Percentiles rank a stretch among this genome's conserved stretches.
Conservation (phyloP, 768 basidiomycete species). For the Mycena venus region DNA sequence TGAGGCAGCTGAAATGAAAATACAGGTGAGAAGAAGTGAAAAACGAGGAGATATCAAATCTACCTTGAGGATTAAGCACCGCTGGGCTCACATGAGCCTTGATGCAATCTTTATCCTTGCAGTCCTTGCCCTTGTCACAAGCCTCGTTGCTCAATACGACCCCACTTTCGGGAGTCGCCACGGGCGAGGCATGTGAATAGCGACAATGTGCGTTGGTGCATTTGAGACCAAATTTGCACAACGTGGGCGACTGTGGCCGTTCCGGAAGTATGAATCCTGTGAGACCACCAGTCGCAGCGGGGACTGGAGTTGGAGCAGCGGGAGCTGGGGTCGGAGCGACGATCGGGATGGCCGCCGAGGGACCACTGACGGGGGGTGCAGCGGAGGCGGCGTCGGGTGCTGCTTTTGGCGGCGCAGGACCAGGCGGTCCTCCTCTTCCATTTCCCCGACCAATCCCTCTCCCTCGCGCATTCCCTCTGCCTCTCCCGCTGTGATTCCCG, state of each 20-base stretch:
- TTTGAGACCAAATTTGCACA: slow-evolving; percentile 94
- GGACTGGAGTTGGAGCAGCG: slow-evolving; percentile 35
- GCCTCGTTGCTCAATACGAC: slow-evolving; percentile 95
- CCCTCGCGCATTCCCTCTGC: slow-evolving; percentile 62
- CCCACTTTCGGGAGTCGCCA: slow-evolving; percentile 94
- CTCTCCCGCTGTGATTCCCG: slow-evolving; percentile 50
- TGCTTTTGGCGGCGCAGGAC: slow-evolving; percentile 43
- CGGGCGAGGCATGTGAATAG: slow-evolving; percentile 97
- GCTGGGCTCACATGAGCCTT: slow-evolving; percentile 94
- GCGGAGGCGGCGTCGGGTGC: slow-evolving; percentile 19
- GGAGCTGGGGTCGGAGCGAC: slow-evolving; percentile 45
- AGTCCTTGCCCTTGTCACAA: slow-evolving; percentile 90
- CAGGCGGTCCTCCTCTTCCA: slow-evolving; percentile 57
- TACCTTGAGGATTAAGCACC: slow-evolving; percentile 76
- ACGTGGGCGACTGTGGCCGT: slow-evolving; percentile 86
- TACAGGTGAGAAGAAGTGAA: slow-evolving; percentile 30
- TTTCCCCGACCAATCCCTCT: slow-evolving; percentile 64
- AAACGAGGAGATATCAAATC: slow-evolving; percentile 29
- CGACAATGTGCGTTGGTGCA: slow-evolving; percentile 92
- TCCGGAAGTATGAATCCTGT: slow-evolving; percentile 74
- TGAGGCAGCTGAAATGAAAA: slow-evolving; percentile 43
- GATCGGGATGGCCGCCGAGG: slow-evolving; percentile 45
- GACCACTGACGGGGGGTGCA: slow-evolving; percentile 1
- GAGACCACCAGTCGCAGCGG: slow-evolving; percentile 46
- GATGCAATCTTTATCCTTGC: slow-evolving; percentile 94